phyloP scores from a whole-genome alignment of 306 rosid genomes.

The Corylus heterophylla region DNA sequence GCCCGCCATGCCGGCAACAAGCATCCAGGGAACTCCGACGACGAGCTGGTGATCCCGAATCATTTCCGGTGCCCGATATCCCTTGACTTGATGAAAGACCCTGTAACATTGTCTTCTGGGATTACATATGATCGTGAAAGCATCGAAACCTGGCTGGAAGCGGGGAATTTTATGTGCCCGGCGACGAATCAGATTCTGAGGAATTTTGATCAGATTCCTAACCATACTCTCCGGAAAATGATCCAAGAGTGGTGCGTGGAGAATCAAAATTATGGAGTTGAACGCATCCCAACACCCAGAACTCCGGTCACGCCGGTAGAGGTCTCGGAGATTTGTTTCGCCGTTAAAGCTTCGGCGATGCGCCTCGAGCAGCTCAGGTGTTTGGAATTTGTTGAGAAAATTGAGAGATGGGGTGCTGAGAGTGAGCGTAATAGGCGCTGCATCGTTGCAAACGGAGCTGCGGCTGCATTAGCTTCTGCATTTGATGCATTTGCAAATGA shows the following conservation, averaged over 20 bases:
- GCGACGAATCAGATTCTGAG: conserved; percentile 55
- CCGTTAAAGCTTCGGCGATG: conserved; percentile 23
- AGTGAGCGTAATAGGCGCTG: conserved; percentile 57
- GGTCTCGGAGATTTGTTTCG: conserved; percentile 39
- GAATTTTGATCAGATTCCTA: conserved; percentile 61
- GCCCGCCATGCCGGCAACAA: conserved; percentile 17
- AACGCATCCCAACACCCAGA: conserved; percentile 70
- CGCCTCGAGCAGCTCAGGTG: conserved; percentile 42
- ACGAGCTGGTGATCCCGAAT: conserved; percentile 55
- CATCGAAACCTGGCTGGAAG: conserved; percentile 68
- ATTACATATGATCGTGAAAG: conserved; percentile 70
- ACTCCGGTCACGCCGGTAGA: conserved; percentile 46
- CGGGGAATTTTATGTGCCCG: conserved; percentile 67
- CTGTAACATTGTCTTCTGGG: conserved; percentile 79
- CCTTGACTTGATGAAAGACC: conserved; percentile 76
- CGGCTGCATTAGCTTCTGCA: conserved; percentile 44
- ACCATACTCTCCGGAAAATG: conserved; percentile 59
- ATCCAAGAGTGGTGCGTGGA: conserved; percentile 79
- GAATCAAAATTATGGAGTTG: conserved; percentile 50
- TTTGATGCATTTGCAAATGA: conserved; percentile 52
- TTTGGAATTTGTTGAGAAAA: conserved; percentile 38
- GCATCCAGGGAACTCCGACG: conserved; percentile 16
- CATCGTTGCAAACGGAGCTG: conserved; percentile 53
- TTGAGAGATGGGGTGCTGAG: conserved; percentile 52
- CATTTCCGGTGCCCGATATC: conserved; percentile 70